Conservation (phyloP, 257 asterid species). For the Solanum rostratum region DNA sequence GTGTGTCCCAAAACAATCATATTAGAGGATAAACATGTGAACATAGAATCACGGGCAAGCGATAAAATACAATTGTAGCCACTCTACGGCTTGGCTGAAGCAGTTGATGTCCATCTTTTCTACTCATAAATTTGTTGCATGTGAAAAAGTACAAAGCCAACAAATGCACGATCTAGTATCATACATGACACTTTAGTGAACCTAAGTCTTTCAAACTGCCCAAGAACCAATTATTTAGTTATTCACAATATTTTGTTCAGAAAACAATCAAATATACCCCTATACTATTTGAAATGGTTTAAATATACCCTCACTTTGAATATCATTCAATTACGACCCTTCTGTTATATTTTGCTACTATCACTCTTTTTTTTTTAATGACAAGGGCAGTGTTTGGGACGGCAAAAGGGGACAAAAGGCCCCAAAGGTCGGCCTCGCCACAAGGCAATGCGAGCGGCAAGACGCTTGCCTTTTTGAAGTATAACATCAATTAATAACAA, state of each 20-base stretch:
- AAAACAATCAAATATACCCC: neutral
- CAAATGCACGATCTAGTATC: neutral
- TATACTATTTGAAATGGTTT: neutral
- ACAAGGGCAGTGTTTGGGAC: too few relatives aligned
- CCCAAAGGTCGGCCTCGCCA: too few relatives aligned
- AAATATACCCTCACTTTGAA: neutral
- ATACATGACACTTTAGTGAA: neutral
- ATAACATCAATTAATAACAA: fast-evolving
- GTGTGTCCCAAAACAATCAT: neutral
- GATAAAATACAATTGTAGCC: neutral
- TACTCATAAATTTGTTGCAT: neutral
- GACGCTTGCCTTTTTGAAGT: too few relatives aligned
- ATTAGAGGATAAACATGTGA: neutral
- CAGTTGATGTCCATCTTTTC: neutral
- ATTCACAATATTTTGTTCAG: neutral
- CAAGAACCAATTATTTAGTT: neutral
- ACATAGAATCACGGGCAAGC: neutral
- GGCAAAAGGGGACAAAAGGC: too few relatives aligned
- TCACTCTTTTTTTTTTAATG: too few relatives aligned
- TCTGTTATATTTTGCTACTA: neutral
- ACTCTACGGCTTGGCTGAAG: neutral
- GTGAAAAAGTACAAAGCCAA: neutral
- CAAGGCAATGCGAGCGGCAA: too few relatives aligned
- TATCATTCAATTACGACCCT: neutral
- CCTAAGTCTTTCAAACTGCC: neutral